Evolutionary conservation across 1,284 basidiomycete species (phyloP), one percentile per base, ranked within the genome.

Genomic region (Pterulicium gracile): DNA sequence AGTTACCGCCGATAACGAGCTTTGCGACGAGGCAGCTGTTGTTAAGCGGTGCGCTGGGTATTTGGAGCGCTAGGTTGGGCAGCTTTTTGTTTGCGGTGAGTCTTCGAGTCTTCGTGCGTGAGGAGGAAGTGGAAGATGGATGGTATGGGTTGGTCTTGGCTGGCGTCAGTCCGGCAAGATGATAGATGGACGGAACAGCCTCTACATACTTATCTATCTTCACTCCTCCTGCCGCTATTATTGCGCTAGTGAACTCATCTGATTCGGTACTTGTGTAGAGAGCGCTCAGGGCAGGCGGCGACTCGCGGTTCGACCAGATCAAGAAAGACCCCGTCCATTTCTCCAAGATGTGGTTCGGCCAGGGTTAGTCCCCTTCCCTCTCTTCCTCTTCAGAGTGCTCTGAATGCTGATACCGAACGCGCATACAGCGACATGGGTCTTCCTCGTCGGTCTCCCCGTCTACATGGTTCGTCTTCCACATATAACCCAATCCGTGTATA

Each of bases 291-390:
- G 57, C 65, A 1, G 69, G 68, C 4, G 68, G 68, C 12, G 84
- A 88, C 59, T 78, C 80, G 4, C 65, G 85, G 14, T 88, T 88
- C 52, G 79, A 85, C 47, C 63, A 79, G 51, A 71, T 86, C 49
- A 87, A 84, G 59, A 72, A 72, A 47, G 56, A 77, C 42, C 81
- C 83, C 1, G 52, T 52, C 21, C 72, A 62, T 46, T 89, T 88
- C 57, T 68, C 78, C 1, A 66, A 58, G 27, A 81, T 72, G 46
- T 90, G 84, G 85, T 69, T 86, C 55, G 76, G 72, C 4, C 85
- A 88, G 66, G 77, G 77, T 75, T 47, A 46, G 15, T 32, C 15
- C 21, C 2, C 3, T n/a, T 24, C 7, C 14, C 22, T 42, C 32
- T 32, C 12, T 17, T 3, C 5, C n/a, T 21, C 10, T 13, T 24